These are phyloP conservation scores for Mycena citricolor DNA, from an alignment of 1,284 basidiomycete species.

Conservation along the genomic window DNA sequence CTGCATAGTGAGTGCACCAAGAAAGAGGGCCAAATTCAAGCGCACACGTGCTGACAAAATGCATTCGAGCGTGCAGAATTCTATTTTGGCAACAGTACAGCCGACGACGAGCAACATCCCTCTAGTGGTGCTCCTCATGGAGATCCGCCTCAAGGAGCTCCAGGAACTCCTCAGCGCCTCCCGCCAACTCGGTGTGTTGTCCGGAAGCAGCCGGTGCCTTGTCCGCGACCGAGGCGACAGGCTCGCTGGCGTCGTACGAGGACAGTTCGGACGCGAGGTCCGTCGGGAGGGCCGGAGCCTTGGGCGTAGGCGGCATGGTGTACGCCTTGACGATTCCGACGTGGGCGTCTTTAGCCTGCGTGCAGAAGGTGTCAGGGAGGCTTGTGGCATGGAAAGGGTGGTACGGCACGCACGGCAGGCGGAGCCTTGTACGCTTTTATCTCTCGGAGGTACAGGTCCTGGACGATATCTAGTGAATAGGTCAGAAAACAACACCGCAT, in stretches of 20 bases:
- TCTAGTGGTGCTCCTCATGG: constrained; percentile 57
- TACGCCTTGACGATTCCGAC: constrained; percentile 78
- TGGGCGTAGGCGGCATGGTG: constrained; percentile 65
- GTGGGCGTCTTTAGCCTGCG: constrained; percentile 81
- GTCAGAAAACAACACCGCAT: constrained; percentile 27
- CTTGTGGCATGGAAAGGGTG: constrained; percentile 10
- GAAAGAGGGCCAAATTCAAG: no score
- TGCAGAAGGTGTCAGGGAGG: neutral
- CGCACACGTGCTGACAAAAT: no score
- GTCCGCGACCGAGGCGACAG: constrained; percentile 32
- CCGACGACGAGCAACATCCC: no score
- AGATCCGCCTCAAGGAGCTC: constrained; percentile 58
- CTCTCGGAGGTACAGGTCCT: constrained; percentile 90
- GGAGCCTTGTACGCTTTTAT: constrained; percentile 86
- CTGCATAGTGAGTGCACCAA: no score
- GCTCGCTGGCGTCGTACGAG: constrained; percentile 78
- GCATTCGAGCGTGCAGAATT: no score
- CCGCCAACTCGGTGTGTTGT: constrained; percentile 33
- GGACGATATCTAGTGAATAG: constrained; percentile 77
- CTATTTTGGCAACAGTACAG: constrained; percentile 12
- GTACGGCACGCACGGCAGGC: constrained; percentile 44
- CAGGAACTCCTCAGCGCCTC: constrained; percentile 56
- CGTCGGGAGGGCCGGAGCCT: constrained; percentile 67
- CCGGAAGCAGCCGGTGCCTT: constrained; percentile 30
- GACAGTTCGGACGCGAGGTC: constrained; percentile 83